Conservation (phyloP, 352 stramenopile species). For the Phytophthora sojae region DNA sequence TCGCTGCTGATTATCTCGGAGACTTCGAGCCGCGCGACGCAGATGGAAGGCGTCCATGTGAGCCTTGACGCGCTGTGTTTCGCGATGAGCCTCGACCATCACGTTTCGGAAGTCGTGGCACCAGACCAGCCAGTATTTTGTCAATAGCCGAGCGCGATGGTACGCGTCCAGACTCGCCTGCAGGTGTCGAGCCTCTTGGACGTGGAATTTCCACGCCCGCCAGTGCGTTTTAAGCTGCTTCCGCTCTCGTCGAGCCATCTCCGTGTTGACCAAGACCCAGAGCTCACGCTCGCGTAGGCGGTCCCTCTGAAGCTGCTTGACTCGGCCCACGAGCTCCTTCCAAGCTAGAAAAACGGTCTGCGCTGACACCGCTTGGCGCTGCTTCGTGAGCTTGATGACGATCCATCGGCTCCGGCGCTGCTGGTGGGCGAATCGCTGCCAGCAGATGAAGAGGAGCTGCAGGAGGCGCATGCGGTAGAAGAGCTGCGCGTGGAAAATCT, state of each 20-base stretch:
- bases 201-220: constrained; percentile 47
- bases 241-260: constrained; percentile 55
- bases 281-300: constrained; percentile 63
- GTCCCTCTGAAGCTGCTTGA: constrained; percentile 56
- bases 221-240: constrained; percentile 54
- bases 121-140: constrained; percentile 73
- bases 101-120: constrained; percentile 49
- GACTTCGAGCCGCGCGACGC: constrained; percentile 15
- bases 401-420: constrained; percentile 25
- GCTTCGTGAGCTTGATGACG: constrained; percentile 22
- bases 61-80: not conserved
- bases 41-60: constrained; percentile 26
- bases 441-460: constrained; percentile 40
- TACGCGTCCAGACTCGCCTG: constrained; percentile 56
- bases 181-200: constrained; percentile 53
- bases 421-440: constrained; percentile 37
- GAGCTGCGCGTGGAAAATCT: constrained; percentile 64
- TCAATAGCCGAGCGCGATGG: constrained; percentile 56
- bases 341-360: constrained; percentile 41
- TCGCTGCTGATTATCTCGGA: constrained; percentile 16
- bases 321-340: constrained; percentile 46
- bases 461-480: constrained; percentile 63
- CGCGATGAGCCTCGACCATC: constrained; percentile 1
- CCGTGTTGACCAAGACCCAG: constrained; percentile 62
- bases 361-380: constrained; percentile 5